Evolutionary conservation across 768 basidiomycete genomes (phyloP).

Genomic region (Suillus paluster): DNA sequence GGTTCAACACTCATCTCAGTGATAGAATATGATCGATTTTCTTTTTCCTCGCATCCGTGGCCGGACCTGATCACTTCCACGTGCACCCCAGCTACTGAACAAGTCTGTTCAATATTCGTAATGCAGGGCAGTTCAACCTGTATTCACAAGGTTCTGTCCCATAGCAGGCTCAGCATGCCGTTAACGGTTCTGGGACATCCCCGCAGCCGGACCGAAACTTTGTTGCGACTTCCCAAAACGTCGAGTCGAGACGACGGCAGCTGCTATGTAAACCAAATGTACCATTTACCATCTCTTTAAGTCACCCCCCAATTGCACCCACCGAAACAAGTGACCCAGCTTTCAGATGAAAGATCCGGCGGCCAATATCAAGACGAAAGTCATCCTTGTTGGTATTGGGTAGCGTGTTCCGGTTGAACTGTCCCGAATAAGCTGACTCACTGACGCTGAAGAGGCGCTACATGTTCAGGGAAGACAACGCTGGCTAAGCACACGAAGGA

Average conservation of each 20-base stretch:
- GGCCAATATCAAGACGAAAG: slow-evolving; percentile 21
- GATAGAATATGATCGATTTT: not conserved
- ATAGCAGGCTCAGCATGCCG: too few species aligned
- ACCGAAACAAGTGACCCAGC: not conserved
- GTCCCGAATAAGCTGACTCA: not conserved
- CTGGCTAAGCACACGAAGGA: slow-evolving; percentile 86
- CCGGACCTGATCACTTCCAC: too few species aligned
- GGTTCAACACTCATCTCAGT: not conserved
- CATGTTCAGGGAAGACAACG: slow-evolving; percentile 95
- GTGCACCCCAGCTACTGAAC: too few species aligned
- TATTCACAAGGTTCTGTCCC: too few species aligned
- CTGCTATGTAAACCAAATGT: not conserved
- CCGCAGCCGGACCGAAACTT: not conserved
- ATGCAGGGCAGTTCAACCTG: too few species aligned
- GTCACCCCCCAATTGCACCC: not conserved
- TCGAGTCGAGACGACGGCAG: not conserved
- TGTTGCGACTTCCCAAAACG: not conserved
- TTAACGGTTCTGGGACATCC: not conserved
- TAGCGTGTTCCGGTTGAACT: slow-evolving; percentile 27
- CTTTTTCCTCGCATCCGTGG: not conserved
- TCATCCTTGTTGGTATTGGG: slow-evolving; percentile 60
- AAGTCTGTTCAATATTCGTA: too few species aligned
- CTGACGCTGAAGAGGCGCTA: slow-evolving; percentile 66
- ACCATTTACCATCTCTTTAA: not conserved
- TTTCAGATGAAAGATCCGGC: slow-evolving; percentile 5